Conservation (phyloP, 208 protist genomes). For the Leishmania turanica region DNA sequence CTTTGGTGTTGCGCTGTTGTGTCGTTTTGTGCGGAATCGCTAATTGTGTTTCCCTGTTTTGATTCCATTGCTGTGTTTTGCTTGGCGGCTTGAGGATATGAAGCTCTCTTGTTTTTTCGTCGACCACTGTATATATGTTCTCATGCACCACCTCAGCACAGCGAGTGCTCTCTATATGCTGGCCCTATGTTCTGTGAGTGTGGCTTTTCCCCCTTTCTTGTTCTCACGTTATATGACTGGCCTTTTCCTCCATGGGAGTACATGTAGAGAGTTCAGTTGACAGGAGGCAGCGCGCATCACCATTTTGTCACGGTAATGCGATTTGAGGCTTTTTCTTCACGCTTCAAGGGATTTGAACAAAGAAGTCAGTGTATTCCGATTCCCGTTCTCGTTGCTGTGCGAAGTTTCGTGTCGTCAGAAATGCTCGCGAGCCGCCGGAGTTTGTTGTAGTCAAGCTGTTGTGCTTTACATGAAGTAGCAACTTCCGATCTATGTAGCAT, state of each 20-base stretch:
- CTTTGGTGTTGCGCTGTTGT: neutral
- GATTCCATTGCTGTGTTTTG: neutral
- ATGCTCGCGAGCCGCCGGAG: neutral
- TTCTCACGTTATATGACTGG: neutral
- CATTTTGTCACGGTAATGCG: neutral
- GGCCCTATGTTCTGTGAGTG: slow-evolving; percentile 1
- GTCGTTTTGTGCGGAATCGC: neutral
- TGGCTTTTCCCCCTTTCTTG: neutral
- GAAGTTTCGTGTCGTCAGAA: neutral
- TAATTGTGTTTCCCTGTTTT: neutral
- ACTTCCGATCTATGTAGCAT: neutral
- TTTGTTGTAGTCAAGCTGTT: neutral
- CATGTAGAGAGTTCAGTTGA: neutral
- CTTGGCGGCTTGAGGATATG: neutral
- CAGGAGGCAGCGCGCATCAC: neutral
- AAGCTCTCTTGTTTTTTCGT: neutral
- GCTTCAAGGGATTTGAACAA: neutral
- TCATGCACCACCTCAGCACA: neutral
- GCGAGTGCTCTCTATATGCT: neutral
- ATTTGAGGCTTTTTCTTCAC: neutral
- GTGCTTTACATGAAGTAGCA: neutral
- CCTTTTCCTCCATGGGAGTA: neutral
- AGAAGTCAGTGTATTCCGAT: neutral
- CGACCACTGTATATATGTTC: neutral
- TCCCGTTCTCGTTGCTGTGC: neutral